These are phyloP conservation scores for Ogataea glucozyma DNA, from an alignment of 805 yeast genomes.

Conservation along the genomic window DNA sequence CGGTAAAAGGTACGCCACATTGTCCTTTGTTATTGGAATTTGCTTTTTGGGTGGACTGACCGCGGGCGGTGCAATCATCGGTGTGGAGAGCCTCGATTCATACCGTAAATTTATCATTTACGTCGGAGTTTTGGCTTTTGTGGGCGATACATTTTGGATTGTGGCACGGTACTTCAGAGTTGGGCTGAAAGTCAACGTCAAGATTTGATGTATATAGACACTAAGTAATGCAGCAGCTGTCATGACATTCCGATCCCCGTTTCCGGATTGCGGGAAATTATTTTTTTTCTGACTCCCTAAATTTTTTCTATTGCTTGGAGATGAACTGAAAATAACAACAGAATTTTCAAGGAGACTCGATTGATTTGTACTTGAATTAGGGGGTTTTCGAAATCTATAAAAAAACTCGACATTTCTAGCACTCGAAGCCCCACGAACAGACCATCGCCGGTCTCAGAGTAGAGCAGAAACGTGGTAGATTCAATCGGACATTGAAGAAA, in stretches of 20 bases:
- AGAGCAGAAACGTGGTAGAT: background rate
- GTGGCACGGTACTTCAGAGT: constrained; percentile 47
- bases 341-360: too few species aligned
- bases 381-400: too few species aligned
- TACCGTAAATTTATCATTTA: constrained; percentile 42
- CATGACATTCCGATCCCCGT: background rate
- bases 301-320: too few species aligned
- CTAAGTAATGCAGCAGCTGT: too few species aligned
- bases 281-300: background rate
- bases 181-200: constrained; percentile 38
- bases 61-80: constrained; percentile 37
- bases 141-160: constrained; percentile 42
- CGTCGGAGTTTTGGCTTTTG: constrained; percentile 38
- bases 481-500: background rate
- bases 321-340: background rate
- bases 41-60: constrained; percentile 35
- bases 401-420: too few species aligned
- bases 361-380: too few species aligned
- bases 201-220: constrained; percentile 11
- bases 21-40: constrained; percentile 33
- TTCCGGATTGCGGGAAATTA: background rate
- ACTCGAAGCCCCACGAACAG: background rate
- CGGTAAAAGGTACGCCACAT: constrained; percentile 28
- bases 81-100: constrained; percentile 33
- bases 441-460: background rate